A percentile compares a stretch with the other conserved stretches of the same genome.
These are phyloP conservation scores for Hericium coralloides DNA, from an alignment of 768 basidiomycete genomes.

Conservation along the genomic window DNA sequence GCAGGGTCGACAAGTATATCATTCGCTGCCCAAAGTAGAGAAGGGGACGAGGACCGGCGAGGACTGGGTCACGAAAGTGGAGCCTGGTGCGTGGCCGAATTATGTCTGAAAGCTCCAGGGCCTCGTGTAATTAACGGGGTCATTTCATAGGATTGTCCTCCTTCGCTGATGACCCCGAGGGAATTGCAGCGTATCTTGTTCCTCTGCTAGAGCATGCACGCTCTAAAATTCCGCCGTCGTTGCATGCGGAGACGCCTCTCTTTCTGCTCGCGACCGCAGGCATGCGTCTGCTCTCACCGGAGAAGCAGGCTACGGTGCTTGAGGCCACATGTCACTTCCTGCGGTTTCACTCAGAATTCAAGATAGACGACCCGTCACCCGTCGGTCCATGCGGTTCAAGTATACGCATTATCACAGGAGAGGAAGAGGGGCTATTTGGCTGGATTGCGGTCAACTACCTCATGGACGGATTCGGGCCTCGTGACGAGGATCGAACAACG, in stretches of 20 bases:
- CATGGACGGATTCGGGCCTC: conserved; percentile 84
- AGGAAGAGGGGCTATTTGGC: conserved; percentile 96
- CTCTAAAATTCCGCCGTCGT: conserved; percentile 76
- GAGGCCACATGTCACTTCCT: conserved; percentile 71
- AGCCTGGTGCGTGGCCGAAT: conserved; percentile 64
- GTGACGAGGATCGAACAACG: conserved; percentile 57
- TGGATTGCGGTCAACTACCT: conserved; percentile 99
- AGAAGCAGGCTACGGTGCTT: conserved; percentile 67
- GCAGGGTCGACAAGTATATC: conserved; percentile 38
- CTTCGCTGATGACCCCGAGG: conserved; percentile 58
- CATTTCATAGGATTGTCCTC: conserved; percentile 70
- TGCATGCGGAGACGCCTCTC: conserved; percentile 77
- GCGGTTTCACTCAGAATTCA: conserved; percentile 66
- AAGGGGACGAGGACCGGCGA: conserved; percentile 80
- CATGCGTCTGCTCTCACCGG: conserved; percentile 77
- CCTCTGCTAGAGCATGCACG: conserved; percentile 82
- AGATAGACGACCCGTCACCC: conserved; percentile 53
- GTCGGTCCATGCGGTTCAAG: conserved; percentile 86
- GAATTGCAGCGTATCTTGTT: conserved; percentile 64
- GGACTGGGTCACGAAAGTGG: conserved; percentile 85
- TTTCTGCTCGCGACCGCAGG: conserved; percentile 96
- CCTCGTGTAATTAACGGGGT: background rate
- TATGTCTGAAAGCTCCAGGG: background rate
- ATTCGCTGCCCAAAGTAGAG: conserved; percentile 74
- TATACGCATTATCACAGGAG: conserved; percentile 91